Conservation (phyloP, 768 basidiomycete species). For the Daedaleopsis nitida region DNA sequence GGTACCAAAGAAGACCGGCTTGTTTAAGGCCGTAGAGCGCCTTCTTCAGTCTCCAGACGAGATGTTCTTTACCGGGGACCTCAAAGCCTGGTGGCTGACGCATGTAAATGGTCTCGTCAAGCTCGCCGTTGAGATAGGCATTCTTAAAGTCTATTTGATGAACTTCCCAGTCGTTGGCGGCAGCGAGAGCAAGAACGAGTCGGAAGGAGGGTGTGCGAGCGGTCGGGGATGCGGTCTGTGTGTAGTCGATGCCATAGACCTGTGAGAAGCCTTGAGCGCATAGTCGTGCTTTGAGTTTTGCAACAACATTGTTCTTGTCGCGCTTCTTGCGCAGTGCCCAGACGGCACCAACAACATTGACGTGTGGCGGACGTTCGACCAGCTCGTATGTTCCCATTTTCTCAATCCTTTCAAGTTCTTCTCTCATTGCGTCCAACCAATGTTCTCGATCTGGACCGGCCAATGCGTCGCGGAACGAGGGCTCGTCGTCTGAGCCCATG, state of each 20-base stretch:
- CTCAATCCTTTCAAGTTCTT: constrained; percentile 12
- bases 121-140: constrained; percentile 30
- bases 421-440: constrained; percentile 11
- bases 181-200: constrained; percentile 29
- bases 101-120: constrained; percentile 21
- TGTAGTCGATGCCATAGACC: constrained; percentile 29
- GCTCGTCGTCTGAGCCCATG: too few species aligned
- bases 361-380: constrained; percentile 4
- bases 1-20: constrained; percentile 24
- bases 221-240: constrained; percentile 30
- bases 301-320: constrained; percentile 20
- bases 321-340: constrained; percentile 33
- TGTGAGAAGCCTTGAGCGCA: constrained; percentile 37
- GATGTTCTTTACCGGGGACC: constrained; percentile 7
- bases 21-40: constrained; percentile 34
- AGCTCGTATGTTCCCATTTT: constrained; percentile 9
- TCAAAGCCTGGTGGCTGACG: constrained; percentile 3
- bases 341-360: constrained; percentile 12
- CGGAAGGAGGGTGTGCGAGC: constrained; percentile 30
- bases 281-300: constrained; percentile 25
- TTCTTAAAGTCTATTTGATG: constrained; percentile 38
- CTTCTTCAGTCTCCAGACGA: constrained; percentile 17
- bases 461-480: neutral
- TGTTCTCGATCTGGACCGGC: neutral
- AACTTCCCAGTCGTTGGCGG: constrained; percentile 26